These are phyloP conservation scores for Viola pubescens DNA, from an alignment of 441 rosid species.

Conservation along the genomic window DNA sequence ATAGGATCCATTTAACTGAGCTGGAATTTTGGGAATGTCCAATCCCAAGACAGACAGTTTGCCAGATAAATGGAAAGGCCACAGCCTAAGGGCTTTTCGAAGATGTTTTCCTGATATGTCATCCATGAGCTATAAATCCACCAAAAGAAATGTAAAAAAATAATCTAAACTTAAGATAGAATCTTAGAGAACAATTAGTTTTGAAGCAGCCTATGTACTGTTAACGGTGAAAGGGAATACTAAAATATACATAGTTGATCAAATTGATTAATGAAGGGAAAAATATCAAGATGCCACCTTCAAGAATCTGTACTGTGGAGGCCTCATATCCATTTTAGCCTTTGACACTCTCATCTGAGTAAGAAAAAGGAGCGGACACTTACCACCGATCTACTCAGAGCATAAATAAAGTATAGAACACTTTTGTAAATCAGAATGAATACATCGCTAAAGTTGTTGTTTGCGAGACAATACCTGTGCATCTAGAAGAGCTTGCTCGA, in stretches of 20 bases:
- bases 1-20: conserved; percentile 34
- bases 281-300: conserved; percentile 41
- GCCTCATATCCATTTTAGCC: conserved; percentile 30
- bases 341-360: conserved; percentile 45
- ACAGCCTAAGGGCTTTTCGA: conserved; percentile 21
- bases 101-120: conserved; percentile 30
- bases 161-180: not conserved
- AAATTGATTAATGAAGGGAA: not conserved
- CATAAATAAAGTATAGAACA: not conserved
- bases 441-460: not conserved
- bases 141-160: conserved; percentile 13
- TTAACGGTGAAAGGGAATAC: not conserved
- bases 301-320: conserved; percentile 43
- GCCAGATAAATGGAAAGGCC: conserved; percentile 23
- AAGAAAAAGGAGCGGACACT: conserved; percentile 7
- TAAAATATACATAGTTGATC: not conserved
- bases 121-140: conserved; percentile 32
- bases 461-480: conserved; percentile 21
- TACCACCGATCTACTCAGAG: conserved; percentile 3
- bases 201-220: not conserved
- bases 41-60: conserved; percentile 22
- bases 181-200: not conserved
- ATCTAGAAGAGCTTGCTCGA: conserved; percentile 66
- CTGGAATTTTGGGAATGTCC: conserved; percentile 26
- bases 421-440: not conserved